A percentile compares a stretch with the other conserved stretches of the same genome.
phyloP scores from a whole-genome alignment of 2,329 filamentous ascomycete species.

The Pezicula neosporulosa region DNA sequence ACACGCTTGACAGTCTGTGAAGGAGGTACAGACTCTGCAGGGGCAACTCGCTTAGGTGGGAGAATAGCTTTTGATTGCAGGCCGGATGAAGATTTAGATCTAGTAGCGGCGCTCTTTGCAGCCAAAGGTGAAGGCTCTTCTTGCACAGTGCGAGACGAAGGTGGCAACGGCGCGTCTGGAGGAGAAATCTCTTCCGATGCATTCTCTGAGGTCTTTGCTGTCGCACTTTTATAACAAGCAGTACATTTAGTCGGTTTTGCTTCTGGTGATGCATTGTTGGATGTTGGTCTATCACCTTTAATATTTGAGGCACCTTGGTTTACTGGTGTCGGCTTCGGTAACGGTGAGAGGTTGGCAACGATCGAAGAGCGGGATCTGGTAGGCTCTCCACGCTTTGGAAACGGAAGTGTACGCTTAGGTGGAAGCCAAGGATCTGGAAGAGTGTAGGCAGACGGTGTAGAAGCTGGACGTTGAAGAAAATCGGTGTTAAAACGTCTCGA shows the following conservation, averaged over 20 bases:
- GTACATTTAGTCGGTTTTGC: slow-evolving; percentile 5
- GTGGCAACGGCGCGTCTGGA: neutral
- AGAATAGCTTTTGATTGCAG: slow-evolving; percentile 16
- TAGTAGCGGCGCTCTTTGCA: slow-evolving; percentile 12
- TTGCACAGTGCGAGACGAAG: neutral
- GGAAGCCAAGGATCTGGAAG: slow-evolving; percentile 13
- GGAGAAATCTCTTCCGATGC: neutral
- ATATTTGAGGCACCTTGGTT: slow-evolving; percentile 3
- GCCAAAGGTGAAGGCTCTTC: slow-evolving; percentile 14
- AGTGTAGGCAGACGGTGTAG: slow-evolving; percentile 7
- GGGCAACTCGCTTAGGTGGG: slow-evolving; percentile 11
- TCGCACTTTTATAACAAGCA: neutral
- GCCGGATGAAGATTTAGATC: slow-evolving; percentile 9
- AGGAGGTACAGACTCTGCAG: slow-evolving; percentile 4
- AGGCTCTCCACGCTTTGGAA: slow-evolving; percentile 10
- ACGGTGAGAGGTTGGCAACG: slow-evolving; percentile 12
- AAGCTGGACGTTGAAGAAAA: slow-evolving; percentile 9
- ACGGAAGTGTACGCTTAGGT: slow-evolving; percentile 24
- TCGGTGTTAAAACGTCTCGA: neutral
- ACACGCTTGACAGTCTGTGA: slow-evolving; percentile 15
- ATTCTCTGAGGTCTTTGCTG: neutral
- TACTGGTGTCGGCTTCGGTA: slow-evolving; percentile 21
- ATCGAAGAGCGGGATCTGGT: slow-evolving; percentile 4
- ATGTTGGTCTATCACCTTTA: neutral
- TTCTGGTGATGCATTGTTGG: neutral